Evolutionary conservation across 108 stramenopile species (phyloP).

Genomic region (Conticribra weissflogii): DNA sequence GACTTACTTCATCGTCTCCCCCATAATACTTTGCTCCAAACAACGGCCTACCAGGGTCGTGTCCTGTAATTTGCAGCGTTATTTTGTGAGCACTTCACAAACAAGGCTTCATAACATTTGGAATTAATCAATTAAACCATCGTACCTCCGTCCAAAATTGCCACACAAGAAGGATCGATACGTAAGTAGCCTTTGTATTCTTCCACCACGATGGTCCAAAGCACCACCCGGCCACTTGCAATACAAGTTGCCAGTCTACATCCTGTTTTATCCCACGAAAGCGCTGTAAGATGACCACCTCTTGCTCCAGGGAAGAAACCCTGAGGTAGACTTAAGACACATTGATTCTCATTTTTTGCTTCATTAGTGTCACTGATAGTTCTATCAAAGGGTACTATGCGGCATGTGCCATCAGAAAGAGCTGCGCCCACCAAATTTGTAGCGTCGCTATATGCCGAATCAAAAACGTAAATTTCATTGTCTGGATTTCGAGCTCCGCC

Average conservation of each 20-base stretch:
- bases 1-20: slow-evolving; percentile 49
- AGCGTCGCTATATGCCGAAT: slow-evolving; percentile 69
- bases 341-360: slow-evolving; percentile 10
- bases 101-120: not conserved
- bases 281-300: slow-evolving; percentile 75
- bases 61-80: slow-evolving; percentile 47
- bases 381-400: slow-evolving; percentile 19
- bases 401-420: slow-evolving; percentile 80
- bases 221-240: slow-evolving; percentile 76
- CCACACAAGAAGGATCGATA: slow-evolving; percentile 55
- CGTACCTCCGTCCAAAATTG: slow-evolving; percentile 77
- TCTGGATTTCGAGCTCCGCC: slow-evolving; percentile 87
- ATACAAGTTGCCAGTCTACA: slow-evolving; percentile 74
- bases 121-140: not conserved
- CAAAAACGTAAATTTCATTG: slow-evolving; percentile 77
- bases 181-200: slow-evolving; percentile 24
- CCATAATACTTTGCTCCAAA: slow-evolving; percentile 78
- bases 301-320: slow-evolving; percentile 18
- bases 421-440: slow-evolving; percentile 82
- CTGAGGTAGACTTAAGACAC: slow-evolving; percentile 41
- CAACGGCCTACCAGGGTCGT: slow-evolving; percentile 66
- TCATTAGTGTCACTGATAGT: not conserved
- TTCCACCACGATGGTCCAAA: slow-evolving; percentile 49
- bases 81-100: no score
- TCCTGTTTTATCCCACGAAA: slow-evolving; percentile 79